Base-by-base conservation (phyloP, 345 rosid genomes). In the Geranium brycei region DNA sequence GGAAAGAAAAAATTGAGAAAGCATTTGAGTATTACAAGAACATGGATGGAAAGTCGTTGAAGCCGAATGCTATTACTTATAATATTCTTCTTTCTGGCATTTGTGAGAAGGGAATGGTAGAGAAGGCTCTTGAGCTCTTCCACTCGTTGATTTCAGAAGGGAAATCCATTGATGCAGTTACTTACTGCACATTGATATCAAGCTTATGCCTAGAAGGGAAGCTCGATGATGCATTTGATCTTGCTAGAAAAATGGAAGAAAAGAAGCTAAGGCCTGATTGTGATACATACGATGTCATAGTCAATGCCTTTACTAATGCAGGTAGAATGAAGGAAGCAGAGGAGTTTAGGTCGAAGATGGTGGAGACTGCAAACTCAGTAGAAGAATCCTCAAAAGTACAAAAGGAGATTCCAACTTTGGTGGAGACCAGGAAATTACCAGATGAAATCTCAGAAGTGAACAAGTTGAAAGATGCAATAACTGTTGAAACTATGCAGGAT, bases 81-180 rank as follows among this genome's bases (percentile, higher is more conserved):
- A 92, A 86, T 71, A 81, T 87, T 77, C 91, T 92, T 64, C 91
- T 92, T 62, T 63, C 66, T 31, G 95, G 91, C 65, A 88, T 89
- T 68, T 92, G 95, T 73, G 75, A 71, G 23, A 82, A 82, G 60
- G 84, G 93, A 47, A 72, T 83, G 93, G 80, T 85, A 55, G 95
- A 87, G 31, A 89, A 87, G 73, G 95, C 95, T 60, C 82, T 92
- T 66, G 82, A 78, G 64, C 91, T 89, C 81, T 89, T 89, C 75
- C 64, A 82, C 61, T 65, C 83, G 0, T 87, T 87, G 82, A 76
- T 77, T 66, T 80, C 77, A 2, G 75, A 83, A 64, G 91, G 88
- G 47, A 82, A 83, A 66, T 57, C 64, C 17, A 55, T 82, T 57
- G 95, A 89, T 76, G 72, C 71, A 15, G 86, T 85, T 59, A 80